These are phyloP conservation scores for Hordeum vulgare DNA, from an alignment of 176 grass and related monocot species.

Conservation along the genomic window MorexV3_pseudomolecules_assembly NC_058522.1:543029713-543030212, in stretches of 20 bases:
- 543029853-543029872: not conserved
- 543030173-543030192: not conserved
- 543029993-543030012: slow-evolving; percentile 24
- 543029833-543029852: not conserved
- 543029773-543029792: not conserved
- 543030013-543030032: not conserved
- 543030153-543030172: slow-evolving; percentile 33
- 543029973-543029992: slow-evolving; percentile 23
- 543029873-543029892: not conserved
- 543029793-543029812: not conserved
- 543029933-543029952: not conserved
- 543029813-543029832: not conserved
- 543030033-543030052: not conserved
- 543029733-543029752: not conserved
- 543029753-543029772: not conserved
- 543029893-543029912: slow-evolving; percentile 21
- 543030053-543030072: not conserved
- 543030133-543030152: slow-evolving; percentile 22
- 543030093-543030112: not conserved
- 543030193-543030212: not conserved
- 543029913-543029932: slow-evolving; percentile 19
- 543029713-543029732: not conserved
- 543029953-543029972: not conserved
- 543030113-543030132: not conserved
- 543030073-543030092: slow-evolving; percentile 17